Evolutionary conservation across 192 early-diverging fungal genomes (phyloP), one percentile per base, ranked within the genome.

Genomic region (Physocladia obscura): DNA sequence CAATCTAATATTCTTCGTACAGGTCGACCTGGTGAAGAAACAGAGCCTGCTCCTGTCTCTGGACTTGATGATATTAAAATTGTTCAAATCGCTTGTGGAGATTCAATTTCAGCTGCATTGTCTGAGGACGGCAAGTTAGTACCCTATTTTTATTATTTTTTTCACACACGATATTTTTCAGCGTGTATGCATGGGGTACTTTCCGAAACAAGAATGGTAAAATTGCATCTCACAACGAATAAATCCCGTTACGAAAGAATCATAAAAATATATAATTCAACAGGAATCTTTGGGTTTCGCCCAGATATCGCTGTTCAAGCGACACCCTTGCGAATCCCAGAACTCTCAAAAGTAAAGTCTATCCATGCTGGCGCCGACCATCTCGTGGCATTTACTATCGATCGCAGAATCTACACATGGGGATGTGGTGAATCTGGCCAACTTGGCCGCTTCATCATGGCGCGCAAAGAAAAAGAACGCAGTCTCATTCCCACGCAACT

Each of bases 351-450:
- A 22, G 79, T 98, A 51, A 86, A 92, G 11, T 87, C 90, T 39
- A 83, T 98, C 71, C 84, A 85, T 17, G 85, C 88, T 32, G 95
- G 95, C 57, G 85, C 86, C 49, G 92, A 98, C 69, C 96, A 98
- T 69, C 86, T 90, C 21, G 76, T 93, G 19, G 92, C 91, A 8
- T 65, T 94, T 34, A 84, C 90, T 17, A 64, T 31, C 54, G 83
- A 87, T 44, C 75, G 92, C 47, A 79, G 82, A 60, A 87, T 97
- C 26, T 94, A 89, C 75, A 88, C 89, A 4, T 98, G 94, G 94
- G 96, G 94, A 21, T 88, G 89, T 74, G 90, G 90, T 8, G 91
- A 95, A 69, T 92, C 93, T 62, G 89, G 88, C 67, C 94, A 96
- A 76, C 82, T 96, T 21, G 96, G 96, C 51, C 89, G 92, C 51